Conservation (phyloP, 352 stramenopile genomes). For the Elongisporangium undulatum region DNA sequence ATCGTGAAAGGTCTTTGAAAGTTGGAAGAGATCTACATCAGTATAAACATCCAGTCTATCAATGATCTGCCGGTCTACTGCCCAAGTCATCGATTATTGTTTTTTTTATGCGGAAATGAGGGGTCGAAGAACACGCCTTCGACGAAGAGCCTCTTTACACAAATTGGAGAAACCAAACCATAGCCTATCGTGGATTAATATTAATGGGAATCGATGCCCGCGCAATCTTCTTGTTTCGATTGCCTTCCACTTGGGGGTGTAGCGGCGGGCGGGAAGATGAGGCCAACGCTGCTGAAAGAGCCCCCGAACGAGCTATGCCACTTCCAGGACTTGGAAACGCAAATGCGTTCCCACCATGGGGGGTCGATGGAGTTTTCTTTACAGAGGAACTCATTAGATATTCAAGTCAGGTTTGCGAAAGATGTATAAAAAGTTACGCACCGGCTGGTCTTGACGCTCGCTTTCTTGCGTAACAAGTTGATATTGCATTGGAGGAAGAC, state of each 20-base stretch:
- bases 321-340: slow-evolving; percentile 6
- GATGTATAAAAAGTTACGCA: slow-evolving; percentile 14
- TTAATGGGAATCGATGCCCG: slow-evolving; percentile 64
- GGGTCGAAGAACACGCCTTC: no score
- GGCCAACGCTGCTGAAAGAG: slow-evolving; percentile 8
- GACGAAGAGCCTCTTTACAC: no score
- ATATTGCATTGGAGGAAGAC: slow-evolving; percentile 60
- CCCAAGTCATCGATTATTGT: no score
- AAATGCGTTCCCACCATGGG: slow-evolving; percentile 11
- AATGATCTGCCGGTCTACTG: no score
- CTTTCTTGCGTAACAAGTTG: slow-evolving; percentile 74
- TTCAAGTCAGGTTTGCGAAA: not conserved
- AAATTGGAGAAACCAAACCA: no score
- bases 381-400: not conserved
- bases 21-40: no score
- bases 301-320: slow-evolving; percentile 2
- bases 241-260: slow-evolving; percentile 43
- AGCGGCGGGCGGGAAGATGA: slow-evolving; percentile 28
- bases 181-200: slow-evolving; percentile 17
- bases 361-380: slow-evolving; percentile 28
- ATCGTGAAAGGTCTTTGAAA: no score
- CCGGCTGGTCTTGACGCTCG: slow-evolving; percentile 40
- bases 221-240: slow-evolving; percentile 75
- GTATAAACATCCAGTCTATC: no score
- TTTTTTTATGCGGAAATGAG: no score